Evolutionary conservation across 805 yeast species (phyloP), one percentile per base, ranked within the genome.

Genomic region (Lipomyces japonicus): DNA sequence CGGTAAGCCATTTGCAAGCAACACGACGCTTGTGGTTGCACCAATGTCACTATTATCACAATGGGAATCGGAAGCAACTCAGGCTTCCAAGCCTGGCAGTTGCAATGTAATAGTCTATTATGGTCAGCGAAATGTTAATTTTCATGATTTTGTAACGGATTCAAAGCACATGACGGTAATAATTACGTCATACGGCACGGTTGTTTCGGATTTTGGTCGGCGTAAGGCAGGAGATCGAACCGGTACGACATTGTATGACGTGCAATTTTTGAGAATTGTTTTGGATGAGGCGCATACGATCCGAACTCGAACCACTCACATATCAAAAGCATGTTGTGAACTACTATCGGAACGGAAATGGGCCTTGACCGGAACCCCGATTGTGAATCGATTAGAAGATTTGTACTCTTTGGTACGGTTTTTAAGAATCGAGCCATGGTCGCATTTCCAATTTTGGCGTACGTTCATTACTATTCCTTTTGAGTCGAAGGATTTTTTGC

Each of bases 331-430:
- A 0, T 75, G 89, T 5, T 79, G 78, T 66, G 84, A 78, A 21
- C 63, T 90, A n/a, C 61, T 68, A 7, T 80, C 86, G 60, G 71
- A 74, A 18, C 72, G 93, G 42, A 79, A 80, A 53, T 90, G 97
- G 97, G 73, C 84, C 2, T 71, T 91, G 41, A 88, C 97, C 0
- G 97, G 97, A 5, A 90, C 97, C 0, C 97, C 97, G 0, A 86
- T 90, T 25, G 84, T 89, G 35, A 90, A 90, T 65, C 71, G 90
- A 55, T 71, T 91, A 7, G 97, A 91, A 65, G 97, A 91, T 65
- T 68, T 91, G 41, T 90, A 78, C 63, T 82, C 95, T 4, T 67
- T 89, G 42, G 78, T 89, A 16, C 79, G 80, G 58, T 91, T 83
- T 61, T 68, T 91, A 42, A 74, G 80, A 38, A 68, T 90, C n/a